Conservation (phyloP, 177 flowering plant genomes). For the Vitis hybrid region DNA sequence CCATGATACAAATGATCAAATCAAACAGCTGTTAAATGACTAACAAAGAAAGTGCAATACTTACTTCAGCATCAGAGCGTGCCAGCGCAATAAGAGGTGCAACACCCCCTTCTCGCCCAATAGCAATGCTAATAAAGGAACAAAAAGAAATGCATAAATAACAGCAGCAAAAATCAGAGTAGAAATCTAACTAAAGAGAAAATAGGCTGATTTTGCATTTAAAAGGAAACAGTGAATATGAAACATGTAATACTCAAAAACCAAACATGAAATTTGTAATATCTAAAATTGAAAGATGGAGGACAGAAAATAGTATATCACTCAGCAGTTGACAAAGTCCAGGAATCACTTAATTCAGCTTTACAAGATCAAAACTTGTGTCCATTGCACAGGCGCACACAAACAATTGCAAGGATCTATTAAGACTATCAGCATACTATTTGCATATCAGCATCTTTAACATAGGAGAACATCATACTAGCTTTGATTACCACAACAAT, state of each 20-base stretch:
- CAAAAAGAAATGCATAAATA: conserved; percentile 8
- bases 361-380: background rate
- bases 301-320: background rate
- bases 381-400: too few relatives aligned
- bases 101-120: conserved; percentile 98
- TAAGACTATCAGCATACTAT: too few relatives aligned
- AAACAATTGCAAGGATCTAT: too few relatives aligned
- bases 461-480: too few relatives aligned
- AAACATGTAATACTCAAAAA: background rate
- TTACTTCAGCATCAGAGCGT: conserved; percentile 84
- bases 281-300: background rate
- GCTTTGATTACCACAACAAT: too few relatives aligned
- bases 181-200: background rate
- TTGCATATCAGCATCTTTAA: too few relatives aligned
- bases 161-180: background rate
- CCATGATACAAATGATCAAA: background rate
- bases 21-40: background rate
- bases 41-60: conserved; percentile 16
- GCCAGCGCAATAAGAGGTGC: conserved; percentile 92
- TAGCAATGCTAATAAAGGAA: conserved; percentile 67
- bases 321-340: background rate
- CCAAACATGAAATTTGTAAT: background rate
- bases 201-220: background rate
- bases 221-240: background rate
- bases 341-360: background rate